Conservation (phyloP, 1,284 basidiomycete species). For the Puccinia brachypodii region DNA sequence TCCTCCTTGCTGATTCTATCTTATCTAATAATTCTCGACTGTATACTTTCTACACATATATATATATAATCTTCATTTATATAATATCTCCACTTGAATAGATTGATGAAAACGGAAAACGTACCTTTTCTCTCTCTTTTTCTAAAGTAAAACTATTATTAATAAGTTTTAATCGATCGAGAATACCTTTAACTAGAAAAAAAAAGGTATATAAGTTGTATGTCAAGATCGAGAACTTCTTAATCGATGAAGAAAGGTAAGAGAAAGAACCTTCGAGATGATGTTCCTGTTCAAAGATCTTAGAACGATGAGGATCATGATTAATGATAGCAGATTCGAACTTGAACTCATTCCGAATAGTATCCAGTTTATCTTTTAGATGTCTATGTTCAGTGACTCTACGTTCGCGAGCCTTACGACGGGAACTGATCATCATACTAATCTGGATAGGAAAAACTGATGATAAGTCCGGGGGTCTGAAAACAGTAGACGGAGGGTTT, state of each 20-base stretch:
- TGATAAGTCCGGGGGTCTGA: too few species aligned
- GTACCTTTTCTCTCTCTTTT: constrained; percentile 25
- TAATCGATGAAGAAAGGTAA: background rate
- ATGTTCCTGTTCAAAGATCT: background rate
- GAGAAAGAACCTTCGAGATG: background rate
- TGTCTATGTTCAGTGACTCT: constrained; percentile 13
- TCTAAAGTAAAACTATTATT: constrained; percentile 18
- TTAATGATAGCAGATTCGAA: background rate
- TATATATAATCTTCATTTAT: background rate
- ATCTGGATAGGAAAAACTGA: constrained; percentile 11
- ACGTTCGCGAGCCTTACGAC: constrained; percentile 16
- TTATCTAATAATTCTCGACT: constrained; percentile 41
- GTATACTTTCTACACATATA: constrained; percentile 4
- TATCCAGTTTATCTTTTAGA: constrained; percentile 15
- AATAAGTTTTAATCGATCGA: constrained; percentile 20
- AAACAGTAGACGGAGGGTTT: background rate
- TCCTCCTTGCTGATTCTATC: constrained; percentile 24
- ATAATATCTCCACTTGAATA: background rate
- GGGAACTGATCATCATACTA: constrained; percentile 39
- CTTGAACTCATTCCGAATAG: constrained; percentile 1
- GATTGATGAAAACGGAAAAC: background rate
- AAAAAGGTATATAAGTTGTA: background rate
- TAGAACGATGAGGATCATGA: background rate
- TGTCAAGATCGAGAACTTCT: background rate
- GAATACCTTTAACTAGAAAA: constrained; percentile 2